A percentile compares a stretch with the other conserved stretches of the same genome.
These are phyloP conservation scores for Pascua sp. DNA, from an alignment of 1,284 basidiomycete genomes.

Conservation along the genomic window DNA sequence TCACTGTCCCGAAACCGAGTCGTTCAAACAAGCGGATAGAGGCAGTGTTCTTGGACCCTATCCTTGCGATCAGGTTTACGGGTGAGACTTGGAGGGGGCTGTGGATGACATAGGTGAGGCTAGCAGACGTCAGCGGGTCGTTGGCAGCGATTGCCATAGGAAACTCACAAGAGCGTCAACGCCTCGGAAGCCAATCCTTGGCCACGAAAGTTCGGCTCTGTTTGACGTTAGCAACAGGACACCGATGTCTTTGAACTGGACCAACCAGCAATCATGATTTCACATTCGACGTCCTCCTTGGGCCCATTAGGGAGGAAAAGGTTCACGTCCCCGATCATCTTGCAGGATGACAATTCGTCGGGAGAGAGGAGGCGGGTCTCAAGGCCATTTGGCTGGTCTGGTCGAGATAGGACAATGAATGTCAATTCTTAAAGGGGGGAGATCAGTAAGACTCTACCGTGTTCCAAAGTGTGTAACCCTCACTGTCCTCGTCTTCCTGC, in stretches of 20 bases:
- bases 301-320: slow-evolving; percentile 48
- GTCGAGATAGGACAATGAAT: slow-evolving; percentile 73
- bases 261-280: slow-evolving; percentile 80
- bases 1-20: slow-evolving; percentile 65
- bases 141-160: too few relatives aligned
- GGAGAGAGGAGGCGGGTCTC: slow-evolving; percentile 18
- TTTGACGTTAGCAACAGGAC: not conserved
- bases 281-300: slow-evolving; percentile 61
- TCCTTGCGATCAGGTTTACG: slow-evolving; percentile 56
- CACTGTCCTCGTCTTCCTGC: slow-evolving; percentile 82
- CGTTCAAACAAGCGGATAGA: slow-evolving; percentile 63
- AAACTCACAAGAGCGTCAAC: slow-evolving; percentile 57
- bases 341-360: slow-evolving; percentile 27
- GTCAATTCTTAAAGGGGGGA: slow-evolving; percentile 64
- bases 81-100: slow-evolving; percentile 19
- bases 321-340: slow-evolving; percentile 23
- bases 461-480: slow-evolving; percentile 35
- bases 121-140: slow-evolving; percentile 24
- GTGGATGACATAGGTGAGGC: slow-evolving; percentile 45
- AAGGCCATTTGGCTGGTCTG: slow-evolving; percentile 7
- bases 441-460: not conserved
- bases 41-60: slow-evolving; percentile 56
- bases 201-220: slow-evolving; percentile 7
- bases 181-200: slow-evolving; percentile 59
- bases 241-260: not conserved